Percentiles rank a stretch among this genome's conserved stretches.
phyloP scores from a whole-genome alignment of 2,329 filamentous ascomycete genomes.

The Periconia macrospinosa region DNA sequence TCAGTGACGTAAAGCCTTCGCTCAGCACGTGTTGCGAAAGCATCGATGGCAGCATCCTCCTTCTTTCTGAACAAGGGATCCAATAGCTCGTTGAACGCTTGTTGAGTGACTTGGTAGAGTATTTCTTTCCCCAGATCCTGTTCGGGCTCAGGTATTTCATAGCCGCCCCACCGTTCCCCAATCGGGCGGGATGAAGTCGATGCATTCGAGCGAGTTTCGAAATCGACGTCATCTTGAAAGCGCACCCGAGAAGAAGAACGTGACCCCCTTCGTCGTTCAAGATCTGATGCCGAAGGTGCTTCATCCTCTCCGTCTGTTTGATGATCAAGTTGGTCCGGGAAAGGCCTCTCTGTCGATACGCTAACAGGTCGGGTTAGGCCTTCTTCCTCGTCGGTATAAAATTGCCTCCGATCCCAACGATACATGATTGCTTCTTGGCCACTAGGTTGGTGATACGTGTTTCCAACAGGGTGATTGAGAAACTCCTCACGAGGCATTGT shows the following conservation, averaged over 20 bases:
- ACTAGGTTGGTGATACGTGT: slow-evolving; percentile 22
- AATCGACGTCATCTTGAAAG: slow-evolving; percentile 72
- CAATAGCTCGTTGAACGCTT: slow-evolving; percentile 89
- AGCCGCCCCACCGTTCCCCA: slow-evolving; percentile 72
- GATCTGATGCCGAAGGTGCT: slow-evolving; percentile 7
- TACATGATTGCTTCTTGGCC: slow-evolving; percentile 57
- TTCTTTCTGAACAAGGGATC: slow-evolving; percentile 81
- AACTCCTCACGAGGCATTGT: slow-evolving; percentile 14
- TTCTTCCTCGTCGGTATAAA: slow-evolving; percentile 86
- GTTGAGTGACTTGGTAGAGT: slow-evolving; percentile 86
- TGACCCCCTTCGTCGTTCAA: slow-evolving; percentile 50
- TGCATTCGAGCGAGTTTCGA: slow-evolving; percentile 70
- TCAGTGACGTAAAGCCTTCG: slow-evolving; percentile 24
- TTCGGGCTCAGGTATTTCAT: slow-evolving; percentile 79
- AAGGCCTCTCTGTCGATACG: background rate
- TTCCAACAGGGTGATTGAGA: background rate
- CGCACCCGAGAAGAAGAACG: slow-evolving; percentile 78
- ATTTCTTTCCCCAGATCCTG: slow-evolving; percentile 84
- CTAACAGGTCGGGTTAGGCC: slow-evolving; percentile 52
- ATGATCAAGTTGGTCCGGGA: slow-evolving; percentile 8
- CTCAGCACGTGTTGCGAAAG: slow-evolving; percentile 47
- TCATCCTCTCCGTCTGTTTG: slow-evolving; percentile 9
- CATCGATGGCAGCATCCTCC: slow-evolving; percentile 74
- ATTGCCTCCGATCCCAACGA: slow-evolving; percentile 72
- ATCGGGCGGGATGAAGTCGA: slow-evolving; percentile 71